Evolutionary conservation across 1,284 basidiomycete genomes (phyloP).

Genomic region (Mycosarcoma maydis): DNA sequence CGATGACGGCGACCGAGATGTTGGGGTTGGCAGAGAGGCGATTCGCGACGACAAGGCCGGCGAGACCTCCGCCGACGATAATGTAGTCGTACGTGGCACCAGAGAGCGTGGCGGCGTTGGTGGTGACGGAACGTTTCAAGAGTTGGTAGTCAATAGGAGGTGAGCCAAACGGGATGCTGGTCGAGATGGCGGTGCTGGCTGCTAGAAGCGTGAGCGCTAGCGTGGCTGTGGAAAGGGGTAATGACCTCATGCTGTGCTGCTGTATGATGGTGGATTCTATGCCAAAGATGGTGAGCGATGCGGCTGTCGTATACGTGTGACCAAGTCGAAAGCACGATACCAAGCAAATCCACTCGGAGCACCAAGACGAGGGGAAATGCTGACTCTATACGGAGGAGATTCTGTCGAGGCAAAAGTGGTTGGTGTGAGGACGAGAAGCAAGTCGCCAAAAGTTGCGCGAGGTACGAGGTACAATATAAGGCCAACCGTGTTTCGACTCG

Average conservation of each 20-base stretch:
- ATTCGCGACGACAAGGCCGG: slow-evolving; percentile 57
- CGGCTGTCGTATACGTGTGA: too few species aligned
- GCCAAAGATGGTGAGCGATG: too few species aligned
- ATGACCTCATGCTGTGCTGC: slow-evolving; percentile 16
- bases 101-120: slow-evolving; percentile 25
- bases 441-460: too few species aligned
- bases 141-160: slow-evolving; percentile 23
- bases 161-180: neutral
- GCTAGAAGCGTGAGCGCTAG: slow-evolving; percentile 1
- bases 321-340: too few species aligned
- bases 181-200: slow-evolving; percentile 1
- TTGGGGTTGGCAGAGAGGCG: slow-evolving; percentile 54
- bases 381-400: too few species aligned
- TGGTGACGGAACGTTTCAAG: slow-evolving; percentile 22
- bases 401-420: too few species aligned
- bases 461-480: too few species aligned
- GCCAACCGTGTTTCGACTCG: too few species aligned
- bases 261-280: too few species aligned
- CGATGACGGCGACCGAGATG: slow-evolving; percentile 66
- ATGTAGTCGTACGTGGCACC: slow-evolving; percentile 65
- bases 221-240: neutral
- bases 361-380: too few species aligned
- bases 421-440: too few species aligned
- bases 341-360: too few species aligned
- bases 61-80: slow-evolving; percentile 73